Conservation (phyloP, 2,329 filamentous ascomycete genomes). For the Lecanosticta acicola region DNA sequence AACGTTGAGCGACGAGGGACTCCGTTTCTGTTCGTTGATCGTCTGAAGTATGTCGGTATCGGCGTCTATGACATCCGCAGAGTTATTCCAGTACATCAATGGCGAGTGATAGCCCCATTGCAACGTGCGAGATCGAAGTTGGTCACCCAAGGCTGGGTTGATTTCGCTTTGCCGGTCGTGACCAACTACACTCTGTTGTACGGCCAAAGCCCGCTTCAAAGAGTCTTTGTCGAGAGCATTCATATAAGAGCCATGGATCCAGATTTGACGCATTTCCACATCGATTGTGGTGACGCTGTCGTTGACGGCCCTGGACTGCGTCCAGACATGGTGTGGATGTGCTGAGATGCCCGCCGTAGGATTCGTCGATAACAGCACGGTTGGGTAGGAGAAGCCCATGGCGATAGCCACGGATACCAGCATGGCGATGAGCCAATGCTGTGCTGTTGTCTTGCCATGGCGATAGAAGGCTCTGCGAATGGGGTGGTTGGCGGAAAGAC, state of each 20-base stretch:
- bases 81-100: conserved; percentile 73
- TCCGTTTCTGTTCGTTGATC: conserved; percentile 59
- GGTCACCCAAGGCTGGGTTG: conserved; percentile 21
- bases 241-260: conserved; percentile 79
- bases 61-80: conserved; percentile 49
- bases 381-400: conserved; percentile 65
- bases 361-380: conserved; percentile 67
- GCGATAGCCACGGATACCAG: conserved; percentile 68
- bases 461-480: conserved; percentile 60
- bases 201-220: conserved; percentile 59
- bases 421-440: conserved; percentile 68
- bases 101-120: conserved; percentile 80
- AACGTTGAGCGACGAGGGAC: conserved; percentile 63
- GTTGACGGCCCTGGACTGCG: conserved; percentile 36
- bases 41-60: conserved; percentile 63
- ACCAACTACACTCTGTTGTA: conserved; percentile 66
- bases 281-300: conserved; percentile 50
- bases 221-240: conserved; percentile 62
- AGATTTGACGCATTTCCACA: conserved; percentile 75
- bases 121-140: conserved; percentile 29
- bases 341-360: conserved; percentile 66
- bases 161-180: conserved; percentile 24
- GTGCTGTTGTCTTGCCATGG: conserved; percentile 65
- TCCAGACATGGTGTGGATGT: conserved; percentile 76
- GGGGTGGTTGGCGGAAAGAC: conserved; percentile 59